phyloP scores from a whole-genome alignment of 2,329 filamentous ascomycete genomes.

The Boeremia lycopersici region DNA sequence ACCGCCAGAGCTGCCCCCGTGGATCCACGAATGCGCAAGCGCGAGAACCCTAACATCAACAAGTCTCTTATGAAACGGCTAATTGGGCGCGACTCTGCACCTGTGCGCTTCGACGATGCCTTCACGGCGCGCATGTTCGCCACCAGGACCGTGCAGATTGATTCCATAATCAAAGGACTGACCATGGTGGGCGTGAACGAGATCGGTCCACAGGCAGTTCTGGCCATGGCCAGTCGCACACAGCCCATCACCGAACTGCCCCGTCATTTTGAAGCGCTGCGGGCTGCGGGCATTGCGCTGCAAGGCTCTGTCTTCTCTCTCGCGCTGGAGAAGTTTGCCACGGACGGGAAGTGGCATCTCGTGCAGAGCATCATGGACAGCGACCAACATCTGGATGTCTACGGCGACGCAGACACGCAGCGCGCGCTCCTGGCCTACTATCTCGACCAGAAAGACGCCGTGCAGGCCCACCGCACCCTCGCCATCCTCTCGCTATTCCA shows the following conservation, averaged over 20 bases:
- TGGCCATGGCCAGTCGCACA: slow-evolving; percentile 75
- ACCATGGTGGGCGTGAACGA: slow-evolving; percentile 71
- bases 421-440: slow-evolving; percentile 60
- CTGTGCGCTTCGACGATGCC: slow-evolving; percentile 61
- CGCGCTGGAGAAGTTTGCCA: slow-evolving; percentile 68
- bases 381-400: slow-evolving; percentile 69
- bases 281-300: slow-evolving; percentile 66
- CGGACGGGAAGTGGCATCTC: slow-evolving; percentile 59
- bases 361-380: slow-evolving; percentile 60
- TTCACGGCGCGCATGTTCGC: slow-evolving; percentile 85
- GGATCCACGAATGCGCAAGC: slow-evolving; percentile 9
- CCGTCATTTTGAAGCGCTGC: slow-evolving; percentile 65
- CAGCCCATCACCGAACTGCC: slow-evolving; percentile 61
- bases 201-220: slow-evolving; percentile 77
- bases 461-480: slow-evolving; percentile 61
- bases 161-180: slow-evolving; percentile 73
- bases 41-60: slow-evolving; percentile 27
- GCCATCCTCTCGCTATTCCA: slow-evolving; percentile 57
- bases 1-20: slow-evolving; percentile 30
- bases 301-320: slow-evolving; percentile 68
- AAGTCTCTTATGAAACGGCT: slow-evolving; percentile 43
- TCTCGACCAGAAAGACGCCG: slow-evolving; percentile 57
- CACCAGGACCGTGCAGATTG: slow-evolving; percentile 72
- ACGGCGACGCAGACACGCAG: slow-evolving; percentile 63
- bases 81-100: slow-evolving; percentile 50